Evolutionary conservation across 352 stramenopile species (phyloP), one percentile per base, ranked within the genome.

Genomic region (Phytophthora palmivora): DNA sequence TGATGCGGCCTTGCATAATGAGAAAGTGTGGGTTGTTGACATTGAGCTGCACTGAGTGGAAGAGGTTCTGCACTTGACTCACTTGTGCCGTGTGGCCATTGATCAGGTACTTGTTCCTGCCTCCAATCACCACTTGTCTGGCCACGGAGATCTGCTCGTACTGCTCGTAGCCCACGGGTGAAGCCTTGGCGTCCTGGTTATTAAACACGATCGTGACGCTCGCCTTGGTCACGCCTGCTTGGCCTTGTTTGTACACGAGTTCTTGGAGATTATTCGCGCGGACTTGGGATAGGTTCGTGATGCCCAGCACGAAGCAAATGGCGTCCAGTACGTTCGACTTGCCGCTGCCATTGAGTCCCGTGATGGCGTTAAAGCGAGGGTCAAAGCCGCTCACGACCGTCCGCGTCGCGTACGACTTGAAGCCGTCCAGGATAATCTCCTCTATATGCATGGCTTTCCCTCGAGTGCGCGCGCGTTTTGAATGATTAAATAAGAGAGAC

Each of bases 1-100:
- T 99, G 67, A 99, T 99, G 14, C 96, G 89, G 11, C 92, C 93
- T 67, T 99, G 98, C 97, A 99, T 99, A 84, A 99, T 99, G 44
- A 99, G 85, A 74, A 99, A 99, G 74, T 99, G 98, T 45, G 98
- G 98, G 86, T 99, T 99, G 87, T 99, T 99, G 50, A 99, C 97
- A 83, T 99, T 99, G 33, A 99, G 83, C 79, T 99, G 98, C 46
- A 99, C 98, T 5, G 95, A 99, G 84, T 99, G 98, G 78, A 99
- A 99, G 5, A 99, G 85, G 76, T 99, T 99, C 66, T 99, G 95
- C 50, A 99, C 97, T 71, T 99, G 95, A 36, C 88, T 97, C 36
- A 98, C 97, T 72, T 99, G 97, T 33, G 96, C 96, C 37, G 91
- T 98, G 67, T 98, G 88, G 44, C 98, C 97, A 72, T 99, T 99